These are phyloP conservation scores for Parasarocladium wereldwijsianum DNA, from an alignment of 2,329 filamentous ascomycete species.

Conservation along the genomic window DNA sequence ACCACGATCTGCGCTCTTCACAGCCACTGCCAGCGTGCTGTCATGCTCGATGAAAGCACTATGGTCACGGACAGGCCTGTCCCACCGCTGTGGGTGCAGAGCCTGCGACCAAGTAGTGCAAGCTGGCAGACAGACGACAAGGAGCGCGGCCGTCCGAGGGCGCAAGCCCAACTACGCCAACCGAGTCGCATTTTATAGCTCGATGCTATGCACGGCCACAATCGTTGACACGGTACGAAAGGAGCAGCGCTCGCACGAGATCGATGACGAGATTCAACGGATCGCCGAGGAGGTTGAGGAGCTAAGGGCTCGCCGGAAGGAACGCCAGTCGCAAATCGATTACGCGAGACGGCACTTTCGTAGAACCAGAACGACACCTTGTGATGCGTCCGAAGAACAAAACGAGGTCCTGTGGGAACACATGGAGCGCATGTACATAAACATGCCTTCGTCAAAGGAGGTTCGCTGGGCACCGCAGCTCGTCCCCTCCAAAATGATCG, in stretches of 20 bases:
- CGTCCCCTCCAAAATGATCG: too few species aligned
- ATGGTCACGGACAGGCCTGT: slow-evolving; percentile 52
- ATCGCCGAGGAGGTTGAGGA: slow-evolving; percentile 31
- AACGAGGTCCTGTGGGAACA: slow-evolving; percentile 3
- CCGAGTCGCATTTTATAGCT: slow-evolving; percentile 52
- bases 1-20: slow-evolving; percentile 14
- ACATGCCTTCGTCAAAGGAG: too few species aligned
- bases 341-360: neutral
- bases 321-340: slow-evolving; percentile 1
- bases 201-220: slow-evolving; percentile 50
- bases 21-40: slow-evolving; percentile 9
- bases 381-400: slow-evolving; percentile 1
- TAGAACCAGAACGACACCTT: neutral
- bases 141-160: slow-evolving; percentile 26
- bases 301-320: slow-evolving; percentile 8
- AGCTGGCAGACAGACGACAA: slow-evolving; percentile 31
- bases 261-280: slow-evolving; percentile 45
- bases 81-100: slow-evolving; percentile 48
- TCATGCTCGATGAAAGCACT: slow-evolving; percentile 44
- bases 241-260: slow-evolving; percentile 38
- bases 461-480: too few species aligned
- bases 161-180: slow-evolving; percentile 35
- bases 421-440: neutral
- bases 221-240: slow-evolving; percentile 47
- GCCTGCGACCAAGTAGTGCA: slow-evolving; percentile 39